phyloP scores from a whole-genome alignment of 768 basidiomycete species.

The Hygrocybe coccinea region DNA sequence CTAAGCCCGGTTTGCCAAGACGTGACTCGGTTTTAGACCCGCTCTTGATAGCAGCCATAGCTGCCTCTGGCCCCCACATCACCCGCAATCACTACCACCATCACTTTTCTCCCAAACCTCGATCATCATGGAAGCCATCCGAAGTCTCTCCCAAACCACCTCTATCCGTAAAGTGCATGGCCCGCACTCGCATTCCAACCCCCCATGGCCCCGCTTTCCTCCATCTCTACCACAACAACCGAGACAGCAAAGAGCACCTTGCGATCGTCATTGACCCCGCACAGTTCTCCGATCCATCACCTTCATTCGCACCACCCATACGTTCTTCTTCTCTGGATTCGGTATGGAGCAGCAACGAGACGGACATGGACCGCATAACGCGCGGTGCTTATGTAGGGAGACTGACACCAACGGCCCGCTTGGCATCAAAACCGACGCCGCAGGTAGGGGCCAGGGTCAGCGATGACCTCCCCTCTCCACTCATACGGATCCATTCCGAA shows the following conservation, averaged over 20 bases:
- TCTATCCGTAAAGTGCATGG: slow-evolving; percentile 88
- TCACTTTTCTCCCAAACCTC: slow-evolving; percentile 61
- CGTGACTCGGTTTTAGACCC: slow-evolving; percentile 76
- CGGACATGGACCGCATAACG: slow-evolving; percentile 87
- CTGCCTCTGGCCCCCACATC: slow-evolving; percentile 68
- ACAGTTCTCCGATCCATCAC: slow-evolving; percentile 55
- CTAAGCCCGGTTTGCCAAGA: slow-evolving; percentile 45
- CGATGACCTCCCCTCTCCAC: slow-evolving; percentile 57
- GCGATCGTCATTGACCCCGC: slow-evolving; percentile 91
- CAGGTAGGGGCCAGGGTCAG: slow-evolving; percentile 11
- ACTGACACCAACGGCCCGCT: slow-evolving; percentile 53
- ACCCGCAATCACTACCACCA: slow-evolving; percentile 86
- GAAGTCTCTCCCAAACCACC: slow-evolving; percentile 20
- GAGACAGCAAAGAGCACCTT: slow-evolving; percentile 90
- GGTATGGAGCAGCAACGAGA: slow-evolving; percentile 79
- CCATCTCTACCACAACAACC: slow-evolving; percentile 91
- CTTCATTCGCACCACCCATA: slow-evolving; percentile 53
- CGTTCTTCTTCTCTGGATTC: slow-evolving; percentile 79
- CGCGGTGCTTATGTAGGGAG: slow-evolving; percentile 92
- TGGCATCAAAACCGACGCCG: slow-evolving; percentile 38
- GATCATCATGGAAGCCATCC: slow-evolving; percentile 49
- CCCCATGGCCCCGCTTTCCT: slow-evolving; percentile 91
- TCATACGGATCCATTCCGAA: slow-evolving; percentile 95
- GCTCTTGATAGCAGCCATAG: slow-evolving; percentile 70
- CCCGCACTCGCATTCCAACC: slow-evolving; percentile 94